These are phyloP conservation scores for Dactylis glomerata DNA, from an alignment of 176 grass and related monocot species.

Conservation along the genomic window DNA sequence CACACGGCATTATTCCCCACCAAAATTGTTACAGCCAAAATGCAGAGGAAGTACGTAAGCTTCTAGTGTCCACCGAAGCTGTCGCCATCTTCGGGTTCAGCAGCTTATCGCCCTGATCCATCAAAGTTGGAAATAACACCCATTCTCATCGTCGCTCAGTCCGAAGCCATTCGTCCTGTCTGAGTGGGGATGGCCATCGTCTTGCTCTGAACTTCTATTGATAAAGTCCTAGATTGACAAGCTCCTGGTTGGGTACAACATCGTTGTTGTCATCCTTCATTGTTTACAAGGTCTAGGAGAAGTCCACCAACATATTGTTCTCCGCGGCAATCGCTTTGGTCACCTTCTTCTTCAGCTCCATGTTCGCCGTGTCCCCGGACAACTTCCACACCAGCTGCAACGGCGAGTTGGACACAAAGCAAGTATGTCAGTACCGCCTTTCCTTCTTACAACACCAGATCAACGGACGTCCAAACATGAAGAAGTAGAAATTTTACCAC, in stretches of 20 bases:
- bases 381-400: conserved; percentile 48
- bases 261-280: neutral
- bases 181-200: neutral
- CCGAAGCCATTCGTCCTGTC: neutral
- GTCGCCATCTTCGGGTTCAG: neutral
- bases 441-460: neutral
- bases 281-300: neutral
- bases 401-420: neutral
- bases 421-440: neutral
- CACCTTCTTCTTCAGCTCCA: conserved; percentile 44
- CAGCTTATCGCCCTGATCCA: neutral
- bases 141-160: neutral
- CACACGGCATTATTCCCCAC: neutral
- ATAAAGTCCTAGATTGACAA: neutral
- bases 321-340: conserved; percentile 22
- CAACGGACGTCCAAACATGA: neutral
- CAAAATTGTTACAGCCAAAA: conserved; percentile 4
- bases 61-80: conserved; percentile 18
- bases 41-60: neutral
- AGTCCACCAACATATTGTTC: conserved; percentile 33
- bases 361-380: conserved; percentile 20
- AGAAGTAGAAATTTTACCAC: conserved; percentile 8
- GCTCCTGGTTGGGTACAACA: neutral
- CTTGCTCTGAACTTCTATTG: conserved; percentile 4
- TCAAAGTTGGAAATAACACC: neutral